Base-by-base conservation (phyloP, 1,284 basidiomycete genomes). In the Leccinum griseonigrum region DNA sequence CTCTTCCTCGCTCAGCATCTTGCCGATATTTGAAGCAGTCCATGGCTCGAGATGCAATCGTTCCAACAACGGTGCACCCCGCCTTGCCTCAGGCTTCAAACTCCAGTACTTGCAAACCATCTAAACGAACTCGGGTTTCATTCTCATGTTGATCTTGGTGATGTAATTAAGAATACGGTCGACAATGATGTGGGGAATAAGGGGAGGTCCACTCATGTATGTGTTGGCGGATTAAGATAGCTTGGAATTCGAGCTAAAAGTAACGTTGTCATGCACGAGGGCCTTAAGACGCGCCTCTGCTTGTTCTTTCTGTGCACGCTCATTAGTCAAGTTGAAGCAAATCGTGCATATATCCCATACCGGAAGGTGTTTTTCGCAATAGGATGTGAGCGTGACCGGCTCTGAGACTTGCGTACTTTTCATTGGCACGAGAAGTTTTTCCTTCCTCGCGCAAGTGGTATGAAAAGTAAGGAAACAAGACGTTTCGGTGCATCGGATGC, bases 381-480 rank as follows among this genome's bases (percentile, higher is more conserved):
- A 97, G 56, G 88, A 91, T 6, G 87, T 85, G 11, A 97, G 81
- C 0, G 84, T 81, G 2, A 83, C 83, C 28, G 86, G 85, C 66
- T 92, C 90, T 14, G 85, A 79, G 8, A 88, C 90, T 63, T 89
- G 85, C 3, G 90, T 83, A 32, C 85, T 87, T 75, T 96, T 96
- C 94, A 96, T 96, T 3, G 91, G 91, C 77, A 90, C 83, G 11
- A 96, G 74, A 6, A 95, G 74, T 64, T 91, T 94, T 68, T 91
- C 85, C 68, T 90, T 91, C 14, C 96, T 81, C 0, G 96, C 97
- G 71, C 97, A 99, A 0, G 97, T 97, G 2, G 93, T 86, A 73
- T 99, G 97, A 69, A 98, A 99, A 0, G 97, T 96, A 3, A 91
- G 84, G 74, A 95, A 97, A 77, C 97, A 99, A 2, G 86, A 90